A percentile compares a stretch with the other conserved stretches of the same genome.
These are phyloP conservation scores for Eucalyptus sideroxylon DNA, from an alignment of 345 rosid species.

Conservation along the genomic window DNA sequence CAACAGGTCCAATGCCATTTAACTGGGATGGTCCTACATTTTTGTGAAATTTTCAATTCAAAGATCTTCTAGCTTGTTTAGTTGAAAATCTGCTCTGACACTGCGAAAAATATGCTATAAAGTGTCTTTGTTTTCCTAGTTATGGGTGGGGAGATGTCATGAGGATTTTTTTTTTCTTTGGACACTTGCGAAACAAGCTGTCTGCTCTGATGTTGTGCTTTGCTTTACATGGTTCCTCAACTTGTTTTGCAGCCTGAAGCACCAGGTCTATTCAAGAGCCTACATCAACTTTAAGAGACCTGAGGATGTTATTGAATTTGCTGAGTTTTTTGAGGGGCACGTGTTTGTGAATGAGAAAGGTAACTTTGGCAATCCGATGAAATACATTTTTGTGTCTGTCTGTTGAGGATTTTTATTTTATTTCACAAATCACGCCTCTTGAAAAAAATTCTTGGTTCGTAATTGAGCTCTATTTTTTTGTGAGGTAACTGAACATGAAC, in stretches of 20 bases:
- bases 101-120: neutral
- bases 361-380: neutral
- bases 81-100: neutral
- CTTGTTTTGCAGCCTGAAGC: constrained; percentile 50
- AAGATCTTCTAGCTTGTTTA: neutral
- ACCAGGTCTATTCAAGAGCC: constrained; percentile 43
- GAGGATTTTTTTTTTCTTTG: neutral
- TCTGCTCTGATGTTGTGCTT: neutral
- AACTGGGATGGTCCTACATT: neutral
- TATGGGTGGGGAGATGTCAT: neutral
- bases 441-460: neutral
- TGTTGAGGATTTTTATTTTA: neutral
- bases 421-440: neutral
- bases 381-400: neutral
- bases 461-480: neutral
- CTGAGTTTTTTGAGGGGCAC: constrained; percentile 64
- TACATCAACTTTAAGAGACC: constrained; percentile 54
- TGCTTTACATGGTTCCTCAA: neutral
- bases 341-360: constrained; percentile 77
- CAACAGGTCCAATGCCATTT: neutral
- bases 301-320: constrained; percentile 63
- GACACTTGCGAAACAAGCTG: neutral
- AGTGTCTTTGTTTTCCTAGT: neutral
- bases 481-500: neutral
- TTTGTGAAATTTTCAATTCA: neutral